phyloP scores from a whole-genome alignment of 23 red algal genomes.

The Gracilariopsis chorda region DNA sequence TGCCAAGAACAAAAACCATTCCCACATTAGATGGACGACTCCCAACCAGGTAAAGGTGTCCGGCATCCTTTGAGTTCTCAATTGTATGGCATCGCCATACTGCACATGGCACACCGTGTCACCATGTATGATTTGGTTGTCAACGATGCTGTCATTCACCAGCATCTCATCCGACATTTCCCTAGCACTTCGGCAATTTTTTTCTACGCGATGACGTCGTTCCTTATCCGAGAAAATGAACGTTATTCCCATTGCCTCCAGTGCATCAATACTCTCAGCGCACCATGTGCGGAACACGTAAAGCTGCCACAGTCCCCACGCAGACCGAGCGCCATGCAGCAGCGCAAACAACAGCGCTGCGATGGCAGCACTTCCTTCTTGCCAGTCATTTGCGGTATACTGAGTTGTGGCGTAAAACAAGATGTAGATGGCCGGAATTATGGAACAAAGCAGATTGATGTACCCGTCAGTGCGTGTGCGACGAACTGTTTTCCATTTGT shows the following conservation, averaged over 20 bases:
- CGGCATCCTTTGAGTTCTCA: not conserved
- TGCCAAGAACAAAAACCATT: not conserved
- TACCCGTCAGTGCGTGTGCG: not conserved
- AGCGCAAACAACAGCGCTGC: constrained; percentile 12
- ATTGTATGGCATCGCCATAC: not conserved
- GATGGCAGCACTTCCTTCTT: constrained; percentile 21
- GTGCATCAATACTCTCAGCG: not conserved
- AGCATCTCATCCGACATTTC: not conserved
- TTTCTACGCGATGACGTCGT: not conserved
- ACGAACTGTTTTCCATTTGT: not conserved
- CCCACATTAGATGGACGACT: not conserved
- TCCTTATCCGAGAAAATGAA: not conserved
- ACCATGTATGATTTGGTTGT: not conserved
- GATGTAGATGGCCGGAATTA: not conserved
- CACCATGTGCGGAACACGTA: not conserved
- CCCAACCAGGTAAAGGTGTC: not conserved
- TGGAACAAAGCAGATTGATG: constrained; percentile 3
- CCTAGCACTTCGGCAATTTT: not conserved
- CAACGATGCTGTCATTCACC: not conserved
- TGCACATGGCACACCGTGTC: not conserved
- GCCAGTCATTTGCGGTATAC: not conserved
- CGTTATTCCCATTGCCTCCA: not conserved
- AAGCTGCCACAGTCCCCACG: constrained; percentile 27
- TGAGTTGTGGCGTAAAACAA: not conserved
- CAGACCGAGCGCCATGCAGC: not conserved